Evolutionary conservation across 805 yeast genomes (phyloP).

Genomic region (Wickerhamomyces bovis): DNA sequence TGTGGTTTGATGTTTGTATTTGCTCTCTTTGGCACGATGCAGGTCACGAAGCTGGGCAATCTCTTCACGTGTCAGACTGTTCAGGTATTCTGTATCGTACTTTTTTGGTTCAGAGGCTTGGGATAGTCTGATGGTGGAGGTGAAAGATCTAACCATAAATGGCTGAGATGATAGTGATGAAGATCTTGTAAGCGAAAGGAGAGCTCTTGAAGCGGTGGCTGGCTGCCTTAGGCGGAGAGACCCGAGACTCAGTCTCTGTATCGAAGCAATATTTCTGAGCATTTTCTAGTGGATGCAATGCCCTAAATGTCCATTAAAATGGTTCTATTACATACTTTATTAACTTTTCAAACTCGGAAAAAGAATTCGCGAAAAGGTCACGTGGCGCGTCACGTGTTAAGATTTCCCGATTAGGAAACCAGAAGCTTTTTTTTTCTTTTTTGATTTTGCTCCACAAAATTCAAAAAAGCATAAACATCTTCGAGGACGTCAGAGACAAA

Average conservation of each 20-base stretch:
- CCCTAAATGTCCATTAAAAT: no score
- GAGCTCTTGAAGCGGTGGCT: not conserved
- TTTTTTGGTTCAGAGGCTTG: constrained; percentile 2
- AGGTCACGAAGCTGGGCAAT: constrained; percentile 20
- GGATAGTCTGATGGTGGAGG: constrained; percentile 1
- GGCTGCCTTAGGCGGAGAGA: not conserved
- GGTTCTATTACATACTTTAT: no score
- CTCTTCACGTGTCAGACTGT: constrained; percentile 20
- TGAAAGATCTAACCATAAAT: constrained; percentile 2
- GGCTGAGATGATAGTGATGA: not conserved
- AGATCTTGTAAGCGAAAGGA: not conserved
- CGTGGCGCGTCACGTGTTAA: no score
- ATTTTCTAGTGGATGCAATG: no score
- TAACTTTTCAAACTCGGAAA: no score
- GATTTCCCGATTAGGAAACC: no score
- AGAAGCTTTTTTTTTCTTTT: no score
- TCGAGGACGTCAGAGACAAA: no score
- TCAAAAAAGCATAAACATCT: no score
- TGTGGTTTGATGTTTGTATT: constrained; percentile 35
- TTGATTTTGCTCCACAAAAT: no score
- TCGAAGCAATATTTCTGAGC: not conserved
- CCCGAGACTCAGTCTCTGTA: not conserved
- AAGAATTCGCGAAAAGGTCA: no score
- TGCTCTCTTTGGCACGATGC: constrained; percentile 14
- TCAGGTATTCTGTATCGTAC: constrained; percentile 10